These are phyloP conservation scores for Hansenula lynferdii DNA, from an alignment of 1,139 yeast species.

Conservation along the genomic window DNA sequence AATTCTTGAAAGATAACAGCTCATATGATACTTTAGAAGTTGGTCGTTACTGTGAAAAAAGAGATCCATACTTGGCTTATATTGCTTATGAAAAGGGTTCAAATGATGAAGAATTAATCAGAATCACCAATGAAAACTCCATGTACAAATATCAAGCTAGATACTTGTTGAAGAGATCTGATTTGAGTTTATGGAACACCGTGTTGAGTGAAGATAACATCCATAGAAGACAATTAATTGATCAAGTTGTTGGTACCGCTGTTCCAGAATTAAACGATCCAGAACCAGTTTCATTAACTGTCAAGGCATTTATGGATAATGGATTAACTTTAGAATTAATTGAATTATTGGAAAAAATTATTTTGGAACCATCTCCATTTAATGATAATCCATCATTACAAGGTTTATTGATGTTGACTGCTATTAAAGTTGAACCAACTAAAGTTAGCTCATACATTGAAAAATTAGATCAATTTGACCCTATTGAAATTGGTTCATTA, in stretches of 20 bases:
- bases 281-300: slow-evolving; percentile 93
- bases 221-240: slow-evolving; percentile 87
- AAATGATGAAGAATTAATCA: slow-evolving; percentile 83
- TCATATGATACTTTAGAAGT: slow-evolving; percentile 88
- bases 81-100: slow-evolving; percentile 95
- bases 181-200: slow-evolving; percentile 71
- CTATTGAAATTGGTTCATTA: slow-evolving; percentile 88
- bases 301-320: slow-evolving; percentile 95
- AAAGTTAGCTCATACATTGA: slow-evolving; percentile 84
- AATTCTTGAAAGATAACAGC: slow-evolving; percentile 87
- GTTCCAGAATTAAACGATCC: slow-evolving; percentile 95
- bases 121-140: slow-evolving; percentile 92
- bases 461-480: slow-evolving; percentile 86
- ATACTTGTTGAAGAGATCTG: slow-evolving; percentile 83
- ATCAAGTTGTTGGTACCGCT: slow-evolving; percentile 93
- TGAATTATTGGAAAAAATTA: slow-evolving; percentile 91
- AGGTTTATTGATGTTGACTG: slow-evolving; percentile 87
- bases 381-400: slow-evolving; percentile 93
- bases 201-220: slow-evolving; percentile 73
- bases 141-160: slow-evolving; percentile 99
- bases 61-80: slow-evolving; percentile 97
- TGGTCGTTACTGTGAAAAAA: slow-evolving; percentile 98
- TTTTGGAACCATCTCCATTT: slow-evolving; percentile 95
- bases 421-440: slow-evolving; percentile 89
- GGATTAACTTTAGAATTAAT: slow-evolving; percentile 90